Percentiles rank a stretch among this genome's conserved stretches.
Conservation (phyloP, 495 filamentous ascomycete species). For the Neurospora sp. region DNA sequence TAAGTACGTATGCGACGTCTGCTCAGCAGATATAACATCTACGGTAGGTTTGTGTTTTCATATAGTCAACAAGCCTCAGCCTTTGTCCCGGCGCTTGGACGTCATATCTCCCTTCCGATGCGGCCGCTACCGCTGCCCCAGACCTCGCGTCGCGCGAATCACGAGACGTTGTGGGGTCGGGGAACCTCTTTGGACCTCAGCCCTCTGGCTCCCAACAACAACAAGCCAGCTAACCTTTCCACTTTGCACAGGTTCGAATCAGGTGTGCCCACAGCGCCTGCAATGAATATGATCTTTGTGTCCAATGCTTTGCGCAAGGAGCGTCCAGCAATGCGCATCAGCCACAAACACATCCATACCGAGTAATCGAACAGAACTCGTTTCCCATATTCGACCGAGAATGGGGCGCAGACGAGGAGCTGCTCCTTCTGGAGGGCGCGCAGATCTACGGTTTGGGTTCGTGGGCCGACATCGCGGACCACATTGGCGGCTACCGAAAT, state of each 20-base stretch:
- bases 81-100: background rate
- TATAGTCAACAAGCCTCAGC: background rate
- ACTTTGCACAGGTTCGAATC: constrained; percentile 67
- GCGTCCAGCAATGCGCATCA: constrained; percentile 70
- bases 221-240: constrained; percentile 6
- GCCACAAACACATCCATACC: constrained; percentile 72
- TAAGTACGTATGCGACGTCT: constrained; percentile 93
- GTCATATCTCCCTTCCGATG: background rate
- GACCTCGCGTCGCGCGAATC: constrained; percentile 2
- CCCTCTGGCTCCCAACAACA: background rate
- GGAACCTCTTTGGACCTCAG: background rate
- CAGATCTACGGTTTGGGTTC: constrained; percentile 95
- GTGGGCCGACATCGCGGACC: constrained; percentile 96
- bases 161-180: constrained; percentile 9
- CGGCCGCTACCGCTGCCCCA: background rate
- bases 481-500: constrained; percentile 86
- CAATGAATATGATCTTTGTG: constrained; percentile 93
- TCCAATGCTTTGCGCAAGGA: constrained; percentile 83
- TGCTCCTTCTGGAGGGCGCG: constrained; percentile 86
- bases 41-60: constrained; percentile 52
- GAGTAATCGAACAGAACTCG: constrained; percentile 95
- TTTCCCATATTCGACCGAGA: constrained; percentile 91
- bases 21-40: constrained; percentile 88
- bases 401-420: constrained; percentile 96
- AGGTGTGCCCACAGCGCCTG: constrained; percentile 75